A percentile compares a stretch with the other conserved stretches of the same genome.
Evolutionary conservation across 768 basidiomycete species (phyloP).

Genomic region (Xanthoconium stramineum): DNA sequence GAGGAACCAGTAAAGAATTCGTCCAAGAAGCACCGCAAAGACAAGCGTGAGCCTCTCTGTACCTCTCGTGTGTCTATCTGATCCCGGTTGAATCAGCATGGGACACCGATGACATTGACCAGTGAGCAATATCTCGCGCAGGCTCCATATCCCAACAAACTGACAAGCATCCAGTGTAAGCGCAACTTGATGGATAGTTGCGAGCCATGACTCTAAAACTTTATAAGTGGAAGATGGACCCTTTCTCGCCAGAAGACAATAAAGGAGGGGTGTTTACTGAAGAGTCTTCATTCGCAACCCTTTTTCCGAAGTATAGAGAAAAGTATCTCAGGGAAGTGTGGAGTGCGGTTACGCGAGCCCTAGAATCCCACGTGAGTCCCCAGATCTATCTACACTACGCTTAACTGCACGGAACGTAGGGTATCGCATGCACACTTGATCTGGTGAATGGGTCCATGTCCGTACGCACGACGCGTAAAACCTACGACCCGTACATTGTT

Average conservation of each 20-base stretch:
- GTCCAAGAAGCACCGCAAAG: slow-evolving; percentile 88
- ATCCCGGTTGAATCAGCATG: slow-evolving; percentile 60
- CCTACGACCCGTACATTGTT: slow-evolving; percentile 94
- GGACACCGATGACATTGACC: slow-evolving; percentile 99
- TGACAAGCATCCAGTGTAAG: slow-evolving; percentile 42
- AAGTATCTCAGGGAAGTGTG: slow-evolving; percentile 94
- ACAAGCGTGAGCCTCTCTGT: slow-evolving; percentile 71
- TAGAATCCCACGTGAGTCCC: slow-evolving; percentile 70
- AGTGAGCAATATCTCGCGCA: slow-evolving; percentile 55
- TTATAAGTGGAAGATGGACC: slow-evolving; percentile 81
- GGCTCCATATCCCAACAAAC: background rate
- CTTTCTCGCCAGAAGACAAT: slow-evolving; percentile 73
- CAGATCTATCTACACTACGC: slow-evolving; percentile 11
- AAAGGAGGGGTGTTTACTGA: slow-evolving; percentile 83
- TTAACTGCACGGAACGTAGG: slow-evolving; percentile 43
- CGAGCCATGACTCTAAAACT: slow-evolving; percentile 11
- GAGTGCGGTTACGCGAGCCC: slow-evolving; percentile 81
- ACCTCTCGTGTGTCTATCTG: background rate
- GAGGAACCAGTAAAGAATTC: slow-evolving; percentile 57
- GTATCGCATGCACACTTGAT: slow-evolving; percentile 88
- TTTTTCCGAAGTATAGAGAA: slow-evolving; percentile 98
- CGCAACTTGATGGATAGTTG: background rate
- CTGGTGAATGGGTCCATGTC: slow-evolving; percentile 97
- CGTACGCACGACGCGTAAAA: slow-evolving; percentile 94
- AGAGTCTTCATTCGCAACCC: slow-evolving; percentile 96